Evolutionary conservation across 805 yeast species (phyloP).

Genomic region (Blastobotrys terrestris): DNA sequence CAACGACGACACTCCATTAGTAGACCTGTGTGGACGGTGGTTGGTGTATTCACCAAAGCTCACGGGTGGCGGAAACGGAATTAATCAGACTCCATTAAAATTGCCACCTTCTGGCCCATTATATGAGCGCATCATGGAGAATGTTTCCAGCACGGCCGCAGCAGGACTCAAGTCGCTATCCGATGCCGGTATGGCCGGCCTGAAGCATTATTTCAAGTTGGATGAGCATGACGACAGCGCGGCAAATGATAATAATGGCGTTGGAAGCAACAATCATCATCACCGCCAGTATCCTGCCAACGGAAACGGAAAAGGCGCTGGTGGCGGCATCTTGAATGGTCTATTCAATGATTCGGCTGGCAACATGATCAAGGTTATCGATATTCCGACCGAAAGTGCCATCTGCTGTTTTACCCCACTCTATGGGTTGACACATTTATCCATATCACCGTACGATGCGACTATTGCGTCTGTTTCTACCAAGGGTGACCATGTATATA

Average conservation of each 20-base stretch:
- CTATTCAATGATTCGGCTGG: background rate
- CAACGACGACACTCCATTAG: conserved; percentile 37
- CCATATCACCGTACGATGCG: conserved; percentile 56
- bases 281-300: background rate
- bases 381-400: conserved; percentile 37
- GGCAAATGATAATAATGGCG: background rate
- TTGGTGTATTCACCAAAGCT: conserved; percentile 40
- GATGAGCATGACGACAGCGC: background rate
- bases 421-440: conserved; percentile 53
- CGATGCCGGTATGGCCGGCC: conserved; percentile 42
- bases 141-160: conserved; percentile 46
- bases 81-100: conserved; percentile 37
- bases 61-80: conserved; percentile 24
- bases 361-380: conserved; percentile 35
- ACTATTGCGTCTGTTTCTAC: conserved; percentile 46
- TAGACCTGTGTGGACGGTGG: conserved; percentile 47
- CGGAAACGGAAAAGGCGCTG: background rate
- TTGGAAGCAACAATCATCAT: background rate
- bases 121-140: conserved; percentile 41
- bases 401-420: conserved; percentile 49
- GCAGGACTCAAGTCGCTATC: conserved; percentile 44
- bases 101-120: conserved; percentile 44
- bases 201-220: conserved; percentile 28
- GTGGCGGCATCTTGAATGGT: background rate
- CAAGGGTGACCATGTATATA: conserved; percentile 56